Percentiles rank a stretch among this genome's conserved stretches.
Conservation (phyloP, 106 monocot species). For the Chionographis japonica region DNA sequence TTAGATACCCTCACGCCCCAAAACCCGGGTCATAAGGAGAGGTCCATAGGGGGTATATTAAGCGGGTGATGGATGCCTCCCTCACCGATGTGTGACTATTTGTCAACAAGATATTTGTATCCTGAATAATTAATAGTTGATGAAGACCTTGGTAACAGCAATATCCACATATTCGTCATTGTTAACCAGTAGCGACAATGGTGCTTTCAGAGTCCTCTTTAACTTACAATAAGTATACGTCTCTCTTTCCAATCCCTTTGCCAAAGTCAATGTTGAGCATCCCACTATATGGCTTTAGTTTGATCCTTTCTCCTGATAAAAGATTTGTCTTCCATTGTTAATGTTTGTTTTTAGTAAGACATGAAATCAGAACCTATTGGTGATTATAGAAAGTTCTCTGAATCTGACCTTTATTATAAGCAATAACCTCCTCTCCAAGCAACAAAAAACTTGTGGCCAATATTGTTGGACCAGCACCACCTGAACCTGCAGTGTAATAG, state of each 20-base stretch:
- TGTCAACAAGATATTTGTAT: too few relatives aligned
- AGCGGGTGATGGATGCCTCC: too few relatives aligned
- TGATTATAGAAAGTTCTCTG: neutral
- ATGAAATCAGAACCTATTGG: neutral
- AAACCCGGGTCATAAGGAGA: too few relatives aligned
- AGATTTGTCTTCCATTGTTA: conserved; percentile 5
- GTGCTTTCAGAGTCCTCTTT: neutral
- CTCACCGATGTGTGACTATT: too few relatives aligned
- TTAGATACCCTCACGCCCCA: too few relatives aligned
- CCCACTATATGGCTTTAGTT: conserved; percentile 85
- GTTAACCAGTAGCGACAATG: too few relatives aligned
- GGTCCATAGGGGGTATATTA: too few relatives aligned
- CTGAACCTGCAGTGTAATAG: conserved; percentile 96
- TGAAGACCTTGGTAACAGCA: too few relatives aligned
- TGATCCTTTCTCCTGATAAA: conserved; percentile 67
- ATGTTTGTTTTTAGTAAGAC: neutral
- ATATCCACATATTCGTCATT: too few relatives aligned
- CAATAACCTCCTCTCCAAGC: conserved; percentile 91
- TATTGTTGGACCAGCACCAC: conserved; percentile 96
- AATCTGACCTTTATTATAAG: conserved; percentile 74
- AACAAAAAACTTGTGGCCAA: conserved; percentile 88
- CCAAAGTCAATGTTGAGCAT: conserved; percentile 88
- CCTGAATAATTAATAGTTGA: too few relatives aligned
- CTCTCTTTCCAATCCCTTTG: conserved; percentile 79
- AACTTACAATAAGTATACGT: conserved; percentile 98